Conservation (phyloP, 768 basidiomycete genomes). For the Phanerodontia chrysosporium region DNA sequence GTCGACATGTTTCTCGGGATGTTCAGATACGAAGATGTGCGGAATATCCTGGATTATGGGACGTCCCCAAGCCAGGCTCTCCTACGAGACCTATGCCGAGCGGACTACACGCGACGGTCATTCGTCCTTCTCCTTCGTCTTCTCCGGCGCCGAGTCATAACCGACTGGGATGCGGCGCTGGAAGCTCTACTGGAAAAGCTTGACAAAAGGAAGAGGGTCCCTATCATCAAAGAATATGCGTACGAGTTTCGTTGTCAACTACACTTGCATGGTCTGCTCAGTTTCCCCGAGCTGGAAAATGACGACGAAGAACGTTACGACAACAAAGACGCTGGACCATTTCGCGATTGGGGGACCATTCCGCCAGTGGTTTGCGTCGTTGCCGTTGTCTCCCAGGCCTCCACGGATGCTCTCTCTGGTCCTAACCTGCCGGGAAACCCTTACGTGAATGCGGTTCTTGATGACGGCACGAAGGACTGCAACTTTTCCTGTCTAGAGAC, state of each 20-base stretch:
- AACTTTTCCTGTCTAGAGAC: conserved; percentile 10
- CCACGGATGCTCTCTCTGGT: neutral
- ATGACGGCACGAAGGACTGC: neutral
- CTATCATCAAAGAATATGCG: conserved; percentile 28
- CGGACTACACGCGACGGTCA: conserved; percentile 41
- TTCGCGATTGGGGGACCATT: conserved; percentile 21
- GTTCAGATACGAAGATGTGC: conserved; percentile 37
- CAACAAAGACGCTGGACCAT: conserved; percentile 5
- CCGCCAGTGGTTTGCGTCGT: conserved; percentile 36
- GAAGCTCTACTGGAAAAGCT: conserved; percentile 26
- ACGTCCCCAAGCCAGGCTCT: neutral
- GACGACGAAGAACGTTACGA: neutral
- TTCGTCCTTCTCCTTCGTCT: conserved; percentile 43
- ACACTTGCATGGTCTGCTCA: conserved; percentile 36
- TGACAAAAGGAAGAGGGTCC: conserved; percentile 18
- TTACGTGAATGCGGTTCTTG: neutral
- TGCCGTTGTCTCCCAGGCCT: conserved; percentile 31
- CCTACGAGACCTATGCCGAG: neutral
- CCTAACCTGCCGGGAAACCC: neutral
- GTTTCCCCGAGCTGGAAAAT: conserved; percentile 19
- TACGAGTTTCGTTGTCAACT: conserved; percentile 47
- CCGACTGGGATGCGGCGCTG: conserved; percentile 43
- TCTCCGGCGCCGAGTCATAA: conserved; percentile 30
- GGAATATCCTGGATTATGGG: conserved; percentile 1
- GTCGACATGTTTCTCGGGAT: conserved; percentile 40